These are phyloP conservation scores for Beauveria asiatica DNA, from an alignment of 2,329 filamentous ascomycete species.

Conservation along the genomic window DNA sequence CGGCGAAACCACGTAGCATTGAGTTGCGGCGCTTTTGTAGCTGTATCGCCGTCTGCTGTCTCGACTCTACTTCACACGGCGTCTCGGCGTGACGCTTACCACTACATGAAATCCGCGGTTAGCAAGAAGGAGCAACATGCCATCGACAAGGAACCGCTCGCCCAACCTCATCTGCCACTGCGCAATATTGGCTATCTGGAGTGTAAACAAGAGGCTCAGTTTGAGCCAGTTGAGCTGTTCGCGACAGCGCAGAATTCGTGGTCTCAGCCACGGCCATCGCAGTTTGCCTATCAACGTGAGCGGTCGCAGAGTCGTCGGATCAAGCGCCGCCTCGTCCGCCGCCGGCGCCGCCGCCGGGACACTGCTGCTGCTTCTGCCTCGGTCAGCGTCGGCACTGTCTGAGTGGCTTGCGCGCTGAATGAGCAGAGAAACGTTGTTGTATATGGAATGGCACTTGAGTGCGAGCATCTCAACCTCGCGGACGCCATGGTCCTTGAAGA, in stretches of 20 bases:
- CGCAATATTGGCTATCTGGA: not conserved
- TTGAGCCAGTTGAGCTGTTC: slow-evolving; percentile 4
- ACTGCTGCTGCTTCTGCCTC: not conserved
- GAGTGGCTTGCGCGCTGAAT: not conserved
- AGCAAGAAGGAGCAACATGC: not conserved
- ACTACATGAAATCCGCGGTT: not conserved
- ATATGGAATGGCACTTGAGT: not conserved
- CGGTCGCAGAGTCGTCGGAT: not conserved
- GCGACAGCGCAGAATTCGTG: not conserved
- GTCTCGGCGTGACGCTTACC: not conserved
- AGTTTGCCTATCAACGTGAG: not conserved
- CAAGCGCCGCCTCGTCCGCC: not conserved
- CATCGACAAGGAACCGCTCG: not conserved
- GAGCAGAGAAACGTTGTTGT: not conserved
- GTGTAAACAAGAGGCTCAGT: not conserved
- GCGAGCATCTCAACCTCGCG: slow-evolving; percentile 1
- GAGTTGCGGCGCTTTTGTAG: not conserved
- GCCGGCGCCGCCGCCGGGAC: too few species aligned
- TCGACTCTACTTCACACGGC: not conserved
- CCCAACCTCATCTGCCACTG: not conserved
- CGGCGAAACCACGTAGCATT: not conserved
- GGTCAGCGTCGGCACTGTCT: not conserved
- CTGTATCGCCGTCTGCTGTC: not conserved
- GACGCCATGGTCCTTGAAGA: slow-evolving; percentile 10
- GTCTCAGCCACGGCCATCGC: slow-evolving; percentile 2